phyloP scores from a whole-genome alignment of 2,329 filamentous ascomycete genomes.

The Ilyonectria mors-panacis region DNA sequence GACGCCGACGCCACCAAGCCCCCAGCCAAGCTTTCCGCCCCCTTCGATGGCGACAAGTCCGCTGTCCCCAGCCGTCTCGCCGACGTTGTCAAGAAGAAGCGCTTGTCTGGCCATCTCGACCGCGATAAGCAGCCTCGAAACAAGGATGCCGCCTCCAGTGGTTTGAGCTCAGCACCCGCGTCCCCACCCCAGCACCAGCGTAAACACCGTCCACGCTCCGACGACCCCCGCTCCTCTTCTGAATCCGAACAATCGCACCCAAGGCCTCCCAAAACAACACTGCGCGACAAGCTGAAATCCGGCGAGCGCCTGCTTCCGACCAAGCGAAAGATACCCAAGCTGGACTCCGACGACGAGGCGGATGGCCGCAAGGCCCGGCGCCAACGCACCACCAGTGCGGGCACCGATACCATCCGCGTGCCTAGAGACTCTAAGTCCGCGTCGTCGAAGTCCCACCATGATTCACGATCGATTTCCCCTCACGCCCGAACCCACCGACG shows the following conservation, averaged over 20 bases:
- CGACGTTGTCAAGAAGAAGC: constrained; percentile 65
- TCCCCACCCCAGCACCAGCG: constrained; percentile 63
- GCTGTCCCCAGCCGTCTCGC: constrained; percentile 53
- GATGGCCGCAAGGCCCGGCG: constrained; percentile 69
- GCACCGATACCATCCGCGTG: constrained; percentile 53
- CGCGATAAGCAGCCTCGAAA: constrained; percentile 57
- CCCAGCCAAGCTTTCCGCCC: constrained; percentile 51
- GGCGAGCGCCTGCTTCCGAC: constrained; percentile 63
- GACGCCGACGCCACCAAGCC: constrained; percentile 60
- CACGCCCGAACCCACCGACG: constrained; percentile 71
- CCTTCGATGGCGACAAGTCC: constrained; percentile 54
- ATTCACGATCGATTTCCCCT: constrained; percentile 71
- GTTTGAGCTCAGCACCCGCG: constrained; percentile 71
- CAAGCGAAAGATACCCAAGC: constrained; percentile 69
- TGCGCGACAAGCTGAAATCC: constrained; percentile 64
- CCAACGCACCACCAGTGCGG: constrained; percentile 64
- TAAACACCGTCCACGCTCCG: constrained; percentile 52
- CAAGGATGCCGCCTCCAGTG: constrained; percentile 67
- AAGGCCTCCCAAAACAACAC: constrained; percentile 58
- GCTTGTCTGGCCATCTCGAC: constrained; percentile 55
- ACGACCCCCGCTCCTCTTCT: constrained; percentile 64
- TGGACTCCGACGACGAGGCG: constrained; percentile 71
- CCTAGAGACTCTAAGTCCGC: constrained; percentile 53
- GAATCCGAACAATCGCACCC: constrained; percentile 68
- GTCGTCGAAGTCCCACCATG: constrained; percentile 51